A percentile compares a stretch with the other conserved stretches of the same genome.
Evolutionary conservation across 495 filamentous ascomycete species (phyloP).

Genomic region (Clavariopsis aquatica): DNA sequence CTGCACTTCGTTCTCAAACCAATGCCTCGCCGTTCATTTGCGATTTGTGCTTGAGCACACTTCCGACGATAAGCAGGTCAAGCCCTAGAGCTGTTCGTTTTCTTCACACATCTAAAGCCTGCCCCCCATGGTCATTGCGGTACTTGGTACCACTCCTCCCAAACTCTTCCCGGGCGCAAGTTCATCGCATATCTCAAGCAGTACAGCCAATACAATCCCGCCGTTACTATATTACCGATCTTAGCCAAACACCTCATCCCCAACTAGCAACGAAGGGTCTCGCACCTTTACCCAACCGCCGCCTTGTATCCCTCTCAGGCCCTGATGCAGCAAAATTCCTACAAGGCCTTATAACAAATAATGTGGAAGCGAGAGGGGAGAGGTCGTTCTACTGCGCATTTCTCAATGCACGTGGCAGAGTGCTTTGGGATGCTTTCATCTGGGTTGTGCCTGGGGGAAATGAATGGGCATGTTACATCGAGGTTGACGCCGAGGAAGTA

Average conservation of each 20-base stretch:
- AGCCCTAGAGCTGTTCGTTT: constrained; percentile 3
- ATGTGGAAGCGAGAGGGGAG: constrained; percentile 55
- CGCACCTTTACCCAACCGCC: constrained; percentile 64
- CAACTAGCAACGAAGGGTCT: constrained; percentile 52
- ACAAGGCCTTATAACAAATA: constrained; percentile 80
- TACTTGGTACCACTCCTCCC: background rate
- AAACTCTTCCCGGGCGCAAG: background rate
- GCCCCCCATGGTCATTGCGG: background rate
- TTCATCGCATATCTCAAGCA: background rate
- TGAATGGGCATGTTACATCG: constrained; percentile 71
- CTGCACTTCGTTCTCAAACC: background rate
- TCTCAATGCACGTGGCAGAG: constrained; percentile 77
- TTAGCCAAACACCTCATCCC: constrained; percentile 3
- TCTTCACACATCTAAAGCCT: background rate
- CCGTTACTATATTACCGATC: constrained; percentile 5
- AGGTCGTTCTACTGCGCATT: constrained; percentile 72
- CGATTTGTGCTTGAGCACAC: constrained; percentile 6
- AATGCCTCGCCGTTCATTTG: constrained; percentile 8
- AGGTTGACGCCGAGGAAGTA: constrained; percentile 71
- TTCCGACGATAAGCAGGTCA: constrained; percentile 8
- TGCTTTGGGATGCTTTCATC: constrained; percentile 87
- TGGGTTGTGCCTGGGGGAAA: constrained; percentile 55
- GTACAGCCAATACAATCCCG: background rate
- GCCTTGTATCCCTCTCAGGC: constrained; percentile 76
- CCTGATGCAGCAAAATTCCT: constrained; percentile 78